Percentiles rank a stretch among this genome's conserved stretches.
phyloP scores from a whole-genome alignment of 176 grass and related monocot species.

The Chrysopogon serrulatus region DNA sequence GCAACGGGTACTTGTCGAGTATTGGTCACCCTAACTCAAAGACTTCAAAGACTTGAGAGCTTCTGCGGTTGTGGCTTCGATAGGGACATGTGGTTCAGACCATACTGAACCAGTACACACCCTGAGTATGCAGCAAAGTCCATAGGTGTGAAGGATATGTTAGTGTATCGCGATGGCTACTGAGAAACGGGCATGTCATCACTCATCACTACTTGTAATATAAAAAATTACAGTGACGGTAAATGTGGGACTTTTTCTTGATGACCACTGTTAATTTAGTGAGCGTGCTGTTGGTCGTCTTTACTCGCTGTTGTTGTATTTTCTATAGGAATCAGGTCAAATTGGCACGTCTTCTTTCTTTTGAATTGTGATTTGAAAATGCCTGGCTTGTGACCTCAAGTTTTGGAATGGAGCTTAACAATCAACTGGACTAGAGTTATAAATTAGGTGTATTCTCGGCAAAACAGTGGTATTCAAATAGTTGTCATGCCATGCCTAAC shows the following conservation, averaged over 20 bases:
- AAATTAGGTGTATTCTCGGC: not conserved
- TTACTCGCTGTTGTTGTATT: not conserved
- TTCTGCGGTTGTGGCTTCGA: constrained; percentile 3
- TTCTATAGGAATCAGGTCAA: not conserved
- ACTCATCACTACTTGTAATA: not conserved
- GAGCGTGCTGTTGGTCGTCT: not conserved
- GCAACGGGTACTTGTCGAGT: constrained; percentile 2
- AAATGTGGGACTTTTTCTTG: not conserved
- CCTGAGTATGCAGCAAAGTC: constrained; percentile 15
- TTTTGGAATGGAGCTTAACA: not conserved
- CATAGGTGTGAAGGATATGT: not conserved
- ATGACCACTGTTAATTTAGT: not conserved
- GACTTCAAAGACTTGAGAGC: constrained; percentile 1
- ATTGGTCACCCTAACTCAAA: constrained; percentile 21
- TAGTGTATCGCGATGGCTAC: not conserved
- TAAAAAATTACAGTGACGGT: not conserved
- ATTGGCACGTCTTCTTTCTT: not conserved
- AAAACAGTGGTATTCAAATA: not conserved
- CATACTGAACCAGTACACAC: not conserved
- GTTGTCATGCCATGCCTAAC: not conserved
- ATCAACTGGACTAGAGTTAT: not conserved
- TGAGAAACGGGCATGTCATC: not conserved
- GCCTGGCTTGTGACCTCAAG: not conserved
- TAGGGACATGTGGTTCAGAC: constrained; percentile 37
- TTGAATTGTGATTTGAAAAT: not conserved